Evolutionary conservation across 2,329 filamentous ascomycete species (phyloP), one percentile per base, ranked within the genome.

Genomic region (Xylaria sp.): DNA sequence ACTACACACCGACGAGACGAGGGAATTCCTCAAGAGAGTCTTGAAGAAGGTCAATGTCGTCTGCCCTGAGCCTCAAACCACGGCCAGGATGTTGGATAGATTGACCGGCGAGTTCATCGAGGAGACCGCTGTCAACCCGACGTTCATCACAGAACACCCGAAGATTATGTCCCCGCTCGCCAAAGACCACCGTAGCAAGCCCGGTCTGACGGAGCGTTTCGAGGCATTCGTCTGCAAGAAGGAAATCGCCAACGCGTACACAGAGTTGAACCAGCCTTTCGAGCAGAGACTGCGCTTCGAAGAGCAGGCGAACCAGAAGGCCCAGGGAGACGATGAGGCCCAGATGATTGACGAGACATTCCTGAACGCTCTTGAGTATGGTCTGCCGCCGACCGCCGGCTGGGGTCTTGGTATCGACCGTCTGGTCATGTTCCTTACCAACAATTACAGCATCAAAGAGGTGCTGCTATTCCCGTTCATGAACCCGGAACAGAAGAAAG

Each of bases 191-290:
- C 90, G 94, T 62, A 76, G 81, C 43, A 84, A 85, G 59, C 83
- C 88, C 48, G 94, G 93, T 67, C 84, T 99, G 29, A 97, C 92
- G 72, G 94, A 99, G 80, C 90, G 94, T 50, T 97, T 97, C 74
- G 94, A 99, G 77, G 92, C 91, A 9, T 99, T 99, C 64, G 94
- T 97, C 42, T 92, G 89, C 81, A 95, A 92, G 82, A 95, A 94
- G 84, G 93, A 97, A 73, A 97, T 97, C 64, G 89, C 88, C 68
- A 97, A 99, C 70, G 92, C 92, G 5, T 80, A 71, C 56, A 97
- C 93, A 38, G 94, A 99, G 85, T 87, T 99, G 83, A 95, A 96
- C 81, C 91, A 97, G 68, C 92, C 93, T 52, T 93, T 96, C 68
- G 92, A 97, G 74, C 94, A 99, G 79, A 86, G 94, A 58, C 77